Evolutionary conservation across 1,139 yeast species (phyloP), one percentile per base, ranked within the genome.

Genomic region (Geotrichum citri-aurantii): DNA sequence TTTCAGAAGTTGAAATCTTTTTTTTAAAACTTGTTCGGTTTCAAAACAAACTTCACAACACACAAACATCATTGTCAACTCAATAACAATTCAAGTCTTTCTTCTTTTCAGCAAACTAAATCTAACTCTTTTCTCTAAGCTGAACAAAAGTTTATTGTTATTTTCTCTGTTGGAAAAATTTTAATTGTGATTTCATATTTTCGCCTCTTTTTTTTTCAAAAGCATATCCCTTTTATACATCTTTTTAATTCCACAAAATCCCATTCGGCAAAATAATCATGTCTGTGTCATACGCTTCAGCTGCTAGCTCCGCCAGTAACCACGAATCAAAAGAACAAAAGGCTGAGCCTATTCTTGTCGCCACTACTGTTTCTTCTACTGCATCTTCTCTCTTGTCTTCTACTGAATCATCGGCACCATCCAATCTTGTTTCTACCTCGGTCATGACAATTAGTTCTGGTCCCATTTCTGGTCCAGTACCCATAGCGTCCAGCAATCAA

Each of bases 231-330:
- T 19, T 23, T 31, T 42, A 12, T 4, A 14, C 14, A 4, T 7
- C 7, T 26, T 26, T 26, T 26, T 26, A 26, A 26, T 26, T 7
- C 7, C 7, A 26, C 33, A 12, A 44, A 23, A 11, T n/a, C 23
- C 26, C n/a, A 40, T 14, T 26, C 53, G 37, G 21, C 52, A 42
- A 24, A 31, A 11, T 31, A 31, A 53, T 19, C 48, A 67, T 66
- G 68, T 66, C 70, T 59, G 66, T 69, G 33, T 69, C 72, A 50
- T 69, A 69, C 61, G 72, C 72, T 50, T 65, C 66, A 24, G 70
- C 66, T 29, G 72, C 71, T 48, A 64, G 69, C 47, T 57, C 58
- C 42, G 62, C 61, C 33, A 31, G 48, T 5, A 54, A 48, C 23
- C 53, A 58, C 23, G 62, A 58, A 53, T 47, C 61, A n/a, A 59